Conservation (phyloP, 2,329 filamentous ascomycete species). For the Aureobasidium vineae region DNA sequence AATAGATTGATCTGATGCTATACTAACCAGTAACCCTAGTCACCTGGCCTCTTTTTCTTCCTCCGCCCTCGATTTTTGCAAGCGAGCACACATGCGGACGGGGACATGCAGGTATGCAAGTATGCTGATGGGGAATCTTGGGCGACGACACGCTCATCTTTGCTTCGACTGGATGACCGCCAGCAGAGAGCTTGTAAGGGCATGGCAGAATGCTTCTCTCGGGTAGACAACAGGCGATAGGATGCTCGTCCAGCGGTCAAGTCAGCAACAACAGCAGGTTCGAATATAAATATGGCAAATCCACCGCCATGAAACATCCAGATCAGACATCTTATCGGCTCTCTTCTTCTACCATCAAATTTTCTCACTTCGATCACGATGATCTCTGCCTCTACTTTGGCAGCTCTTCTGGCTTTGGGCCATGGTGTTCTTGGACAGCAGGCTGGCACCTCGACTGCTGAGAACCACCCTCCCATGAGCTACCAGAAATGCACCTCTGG, state of each 20-base stretch:
- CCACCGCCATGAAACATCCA: neutral
- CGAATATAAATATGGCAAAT: slow-evolving; percentile 17
- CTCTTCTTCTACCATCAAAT: neutral
- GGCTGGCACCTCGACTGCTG: slow-evolving; percentile 43
- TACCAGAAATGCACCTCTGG: slow-evolving; percentile 44
- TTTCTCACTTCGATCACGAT: neutral
- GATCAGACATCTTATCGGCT: slow-evolving; percentile 4
- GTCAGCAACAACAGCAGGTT: neutral
- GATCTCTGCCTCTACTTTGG: slow-evolving; percentile 29
- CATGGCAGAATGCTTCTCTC: neutral
- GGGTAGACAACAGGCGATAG: neutral
- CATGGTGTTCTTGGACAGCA: slow-evolving; percentile 45
- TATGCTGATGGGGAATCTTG: neutral
- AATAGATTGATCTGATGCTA: slow-evolving; percentile 13
- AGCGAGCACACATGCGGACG: slow-evolving; percentile 1
- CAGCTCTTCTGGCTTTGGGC: slow-evolving; percentile 42
- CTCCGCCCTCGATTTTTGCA: neutral
- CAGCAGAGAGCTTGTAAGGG: neutral
- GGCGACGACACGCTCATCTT: neutral
- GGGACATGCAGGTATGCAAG: neutral
- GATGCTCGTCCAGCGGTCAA: neutral
- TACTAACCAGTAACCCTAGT: neutral
- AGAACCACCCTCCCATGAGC: slow-evolving; percentile 45
- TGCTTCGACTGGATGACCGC: neutral
- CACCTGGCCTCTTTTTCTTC: neutral